Conservation (phyloP, 192 early-diverging fungal genomes). For the Piromyces sp. region DNA sequence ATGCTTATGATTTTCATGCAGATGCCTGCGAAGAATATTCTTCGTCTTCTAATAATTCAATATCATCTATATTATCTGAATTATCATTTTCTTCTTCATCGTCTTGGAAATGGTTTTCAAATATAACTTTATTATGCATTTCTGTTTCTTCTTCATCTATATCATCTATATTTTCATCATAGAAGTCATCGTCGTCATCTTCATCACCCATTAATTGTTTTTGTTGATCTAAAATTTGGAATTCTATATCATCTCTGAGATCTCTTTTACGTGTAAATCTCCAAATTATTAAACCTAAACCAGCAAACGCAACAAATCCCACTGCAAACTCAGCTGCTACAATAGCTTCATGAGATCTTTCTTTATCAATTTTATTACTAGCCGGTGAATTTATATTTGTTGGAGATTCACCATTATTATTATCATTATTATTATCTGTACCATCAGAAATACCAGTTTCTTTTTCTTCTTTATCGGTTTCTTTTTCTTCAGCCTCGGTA, state of each 20-base stretch:
- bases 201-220: neutral
- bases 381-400: neutral
- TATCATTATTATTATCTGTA: neutral
- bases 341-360: neutral
- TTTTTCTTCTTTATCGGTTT: neutral
- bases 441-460: neutral
- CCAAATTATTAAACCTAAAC: neutral
- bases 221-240: neutral
- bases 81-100: neutral
- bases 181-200: neutral
- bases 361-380: neutral
- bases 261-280: neutral
- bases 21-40: neutral
- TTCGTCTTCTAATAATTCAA: neutral
- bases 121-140: neutral
- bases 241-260: neutral
- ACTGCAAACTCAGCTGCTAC: neutral
- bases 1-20: too few relatives aligned
- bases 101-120: neutral
- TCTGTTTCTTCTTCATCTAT: neutral
- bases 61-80: neutral
- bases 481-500: too few relatives aligned
- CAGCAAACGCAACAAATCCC: neutral
- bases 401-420: neutral
- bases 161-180: neutral